Conservation (phyloP, 768 basidiomycete genomes). For the Exidia glandulosa region DNA sequence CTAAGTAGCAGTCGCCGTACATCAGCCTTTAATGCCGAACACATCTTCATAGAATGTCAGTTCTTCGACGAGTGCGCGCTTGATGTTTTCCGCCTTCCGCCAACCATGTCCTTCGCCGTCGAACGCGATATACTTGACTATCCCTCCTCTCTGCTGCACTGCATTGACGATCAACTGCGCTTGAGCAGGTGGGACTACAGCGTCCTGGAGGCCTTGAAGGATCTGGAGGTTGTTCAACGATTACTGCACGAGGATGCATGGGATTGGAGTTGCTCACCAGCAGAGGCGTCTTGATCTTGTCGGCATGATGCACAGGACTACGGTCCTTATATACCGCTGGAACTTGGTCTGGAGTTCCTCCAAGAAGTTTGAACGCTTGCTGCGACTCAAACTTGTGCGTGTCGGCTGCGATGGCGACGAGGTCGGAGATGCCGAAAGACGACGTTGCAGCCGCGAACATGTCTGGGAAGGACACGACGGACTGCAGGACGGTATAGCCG, state of each 20-base stretch:
- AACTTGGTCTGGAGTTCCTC: conserved; percentile 41
- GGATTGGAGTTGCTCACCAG: conserved; percentile 35
- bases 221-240: conserved; percentile 30
- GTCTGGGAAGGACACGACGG: conserved; percentile 31
- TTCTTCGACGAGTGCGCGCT: conserved; percentile 41
- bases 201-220: conserved; percentile 54
- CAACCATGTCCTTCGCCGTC: conserved; percentile 60
- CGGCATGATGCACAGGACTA: conserved; percentile 52
- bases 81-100: conserved; percentile 44
- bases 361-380: conserved; percentile 53
- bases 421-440: conserved; percentile 58
- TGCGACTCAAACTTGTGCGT: conserved; percentile 65
- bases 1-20: background rate
- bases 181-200: conserved; percentile 58
- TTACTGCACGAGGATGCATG: background rate
- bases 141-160: conserved; percentile 38
- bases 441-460: conserved; percentile 54
- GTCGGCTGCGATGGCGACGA: conserved; percentile 42
- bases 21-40: background rate
- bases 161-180: conserved; percentile 45
- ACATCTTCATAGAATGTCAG: conserved; percentile 36
- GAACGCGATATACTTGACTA: conserved; percentile 49
- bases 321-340: conserved; percentile 48
- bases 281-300: conserved; percentile 50
- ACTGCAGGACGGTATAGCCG: conserved; percentile 53